phyloP scores from a whole-genome alignment of 352 stramenopile genomes.

The Peronospora tabacina region DNA sequence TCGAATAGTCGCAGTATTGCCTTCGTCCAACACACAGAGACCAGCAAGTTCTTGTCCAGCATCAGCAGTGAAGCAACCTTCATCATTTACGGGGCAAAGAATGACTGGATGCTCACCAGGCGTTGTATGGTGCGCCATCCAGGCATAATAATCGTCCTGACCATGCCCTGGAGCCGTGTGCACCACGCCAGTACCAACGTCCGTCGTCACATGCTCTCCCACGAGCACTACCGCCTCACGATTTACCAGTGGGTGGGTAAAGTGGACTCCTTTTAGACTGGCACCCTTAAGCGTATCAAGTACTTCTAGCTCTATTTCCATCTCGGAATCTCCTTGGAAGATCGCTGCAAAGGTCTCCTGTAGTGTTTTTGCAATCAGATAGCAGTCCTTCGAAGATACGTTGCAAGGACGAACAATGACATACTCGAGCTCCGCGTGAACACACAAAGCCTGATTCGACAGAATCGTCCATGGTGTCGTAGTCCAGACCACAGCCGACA shows the following conservation, averaged over 20 bases:
- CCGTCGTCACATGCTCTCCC: slow-evolving; percentile 96
- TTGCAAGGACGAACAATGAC: slow-evolving; percentile 64
- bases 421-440: slow-evolving; percentile 93
- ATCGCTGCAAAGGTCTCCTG: slow-evolving; percentile 37
- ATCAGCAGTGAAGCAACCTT: slow-evolving; percentile 83
- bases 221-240: slow-evolving; percentile 83
- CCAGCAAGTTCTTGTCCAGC: slow-evolving; percentile 85
- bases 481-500: slow-evolving; percentile 92
- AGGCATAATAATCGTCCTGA: slow-evolving; percentile 91
- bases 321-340: slow-evolving; percentile 10
- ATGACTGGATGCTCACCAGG: slow-evolving; percentile 36
- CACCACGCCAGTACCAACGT: slow-evolving; percentile 97
- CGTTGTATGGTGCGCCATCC: slow-evolving; percentile 49
- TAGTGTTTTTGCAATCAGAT: slow-evolving; percentile 57
- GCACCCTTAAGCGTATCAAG: slow-evolving; percentile 58
- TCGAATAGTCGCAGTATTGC: slow-evolving; percentile 90
- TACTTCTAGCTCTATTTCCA: slow-evolving; percentile 32
- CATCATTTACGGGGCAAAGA: slow-evolving; percentile 57
- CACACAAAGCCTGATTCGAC: slow-evolving; percentile 94
- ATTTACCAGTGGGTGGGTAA: slow-evolving; percentile 87
- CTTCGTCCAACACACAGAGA: slow-evolving; percentile 87
- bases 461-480: slow-evolving; percentile 99
- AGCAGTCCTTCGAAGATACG: slow-evolving; percentile 28
- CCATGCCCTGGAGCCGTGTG: slow-evolving; percentile 97
- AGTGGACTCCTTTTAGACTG: slow-evolving; percentile 49